Percentiles rank a stretch among this genome's conserved stretches.
Conservation (phyloP, 371 early-diverging fungal genomes). For the Syncephalastrum monosporum region DNA sequence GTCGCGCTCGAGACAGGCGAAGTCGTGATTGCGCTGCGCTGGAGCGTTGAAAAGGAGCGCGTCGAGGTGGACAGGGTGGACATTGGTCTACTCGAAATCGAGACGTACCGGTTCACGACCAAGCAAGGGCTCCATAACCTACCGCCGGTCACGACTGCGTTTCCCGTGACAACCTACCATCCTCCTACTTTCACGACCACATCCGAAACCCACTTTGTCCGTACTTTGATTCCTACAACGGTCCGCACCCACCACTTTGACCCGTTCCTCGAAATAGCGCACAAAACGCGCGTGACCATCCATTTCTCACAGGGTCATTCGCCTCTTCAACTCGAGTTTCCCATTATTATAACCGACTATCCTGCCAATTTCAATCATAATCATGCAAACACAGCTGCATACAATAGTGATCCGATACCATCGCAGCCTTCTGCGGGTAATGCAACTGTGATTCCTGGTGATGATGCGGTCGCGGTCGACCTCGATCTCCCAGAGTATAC, state of each 20-base stretch:
- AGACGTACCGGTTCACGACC: conserved; percentile 41
- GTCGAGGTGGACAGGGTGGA: conserved; percentile 40
- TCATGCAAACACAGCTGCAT: too few species aligned
- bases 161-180: conserved; percentile 37
- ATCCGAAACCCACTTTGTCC: conserved; percentile 47
- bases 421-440: too few species aligned
- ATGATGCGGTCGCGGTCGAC: conserved; percentile 43
- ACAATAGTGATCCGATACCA: too few species aligned
- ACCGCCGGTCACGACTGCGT: conserved; percentile 34
- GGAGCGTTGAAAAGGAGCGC: conserved; percentile 47
- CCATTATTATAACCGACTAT: conserved; percentile 46
- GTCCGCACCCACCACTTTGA: conserved; percentile 39
- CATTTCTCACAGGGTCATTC: conserved; percentile 26
- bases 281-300: conserved; percentile 29
- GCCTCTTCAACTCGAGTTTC: conserved; percentile 32
- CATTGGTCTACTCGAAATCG: conserved; percentile 35
- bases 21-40: conserved; percentile 37
- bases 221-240: conserved; percentile 22
- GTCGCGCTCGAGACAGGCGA: conserved; percentile 46
- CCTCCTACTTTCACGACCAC: conserved; percentile 32
- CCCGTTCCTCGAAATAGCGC: conserved; percentile 44
- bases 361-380: conserved; percentile 16
- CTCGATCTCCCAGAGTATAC: conserved; percentile 50
- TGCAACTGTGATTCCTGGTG: conserved; percentile 14
- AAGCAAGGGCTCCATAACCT: conserved; percentile 37